These are phyloP conservation scores for Coniochaeta prunicola DNA, from an alignment of 2,329 filamentous ascomycete species.

Conservation along the genomic window DNA sequence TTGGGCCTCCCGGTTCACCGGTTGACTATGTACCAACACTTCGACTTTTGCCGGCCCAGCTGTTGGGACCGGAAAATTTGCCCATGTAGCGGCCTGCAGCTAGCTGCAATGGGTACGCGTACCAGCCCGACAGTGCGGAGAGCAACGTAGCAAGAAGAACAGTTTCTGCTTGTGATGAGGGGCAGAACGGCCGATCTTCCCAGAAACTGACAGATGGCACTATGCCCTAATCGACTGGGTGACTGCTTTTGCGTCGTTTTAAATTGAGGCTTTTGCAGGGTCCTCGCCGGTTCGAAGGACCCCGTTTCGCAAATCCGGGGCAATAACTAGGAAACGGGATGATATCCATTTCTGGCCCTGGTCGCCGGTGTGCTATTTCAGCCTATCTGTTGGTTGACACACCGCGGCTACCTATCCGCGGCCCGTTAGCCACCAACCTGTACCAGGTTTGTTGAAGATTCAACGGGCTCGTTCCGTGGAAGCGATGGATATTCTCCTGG, in stretches of 20 bases:
- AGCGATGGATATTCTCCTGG: not conserved
- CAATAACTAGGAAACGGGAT: not conserved
- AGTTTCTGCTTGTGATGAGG: not conserved
- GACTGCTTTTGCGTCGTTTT: not conserved
- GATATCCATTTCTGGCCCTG: not conserved
- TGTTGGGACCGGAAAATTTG: not conserved
- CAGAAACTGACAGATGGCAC: not conserved
- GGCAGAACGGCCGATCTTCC: not conserved
- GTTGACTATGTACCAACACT: not conserved
- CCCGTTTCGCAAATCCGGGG: constrained; percentile 2
- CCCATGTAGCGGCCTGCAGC: not conserved
- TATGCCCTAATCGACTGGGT: constrained; percentile 1
- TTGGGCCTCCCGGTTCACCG: not conserved
- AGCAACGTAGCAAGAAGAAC: not conserved
- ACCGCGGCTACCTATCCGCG: constrained; percentile 2
- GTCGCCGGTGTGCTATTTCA: not conserved
- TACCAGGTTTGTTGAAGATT: not conserved
- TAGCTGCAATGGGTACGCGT: not conserved
- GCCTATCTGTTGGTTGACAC: not conserved
- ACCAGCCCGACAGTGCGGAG: not conserved
- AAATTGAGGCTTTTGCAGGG: constrained; percentile 1
- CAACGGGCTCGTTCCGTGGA: not conserved
- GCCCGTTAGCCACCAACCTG: not conserved
- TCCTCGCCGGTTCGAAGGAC: not conserved
- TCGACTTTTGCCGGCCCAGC: not conserved